A percentile compares a stretch with the other conserved stretches of the same genome.
Evolutionary conservation across 345 rosid species (phyloP).

Genomic region (Cochlearia excelsa): DNA sequence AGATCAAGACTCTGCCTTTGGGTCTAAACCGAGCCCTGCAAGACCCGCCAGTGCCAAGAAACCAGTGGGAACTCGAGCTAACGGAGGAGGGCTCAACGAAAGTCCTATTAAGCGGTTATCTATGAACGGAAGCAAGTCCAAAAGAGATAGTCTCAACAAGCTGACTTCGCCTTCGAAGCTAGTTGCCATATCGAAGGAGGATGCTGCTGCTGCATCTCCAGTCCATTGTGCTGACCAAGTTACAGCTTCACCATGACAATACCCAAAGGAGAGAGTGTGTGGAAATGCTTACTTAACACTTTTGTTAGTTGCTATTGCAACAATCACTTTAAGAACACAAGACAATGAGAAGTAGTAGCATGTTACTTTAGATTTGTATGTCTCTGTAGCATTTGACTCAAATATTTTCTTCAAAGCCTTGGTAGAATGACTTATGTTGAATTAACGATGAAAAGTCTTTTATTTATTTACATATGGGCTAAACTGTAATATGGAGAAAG

Average conservation of each 20-base stretch:
- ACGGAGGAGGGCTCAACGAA: conserved; percentile 75
- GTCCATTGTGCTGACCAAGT: conserved; percentile 56
- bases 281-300: conserved; percentile 18
- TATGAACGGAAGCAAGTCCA: conserved; percentile 67
- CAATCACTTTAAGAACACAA: background rate
- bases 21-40: conserved; percentile 81
- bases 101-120: conserved; percentile 80
- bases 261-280: conserved; percentile 27
- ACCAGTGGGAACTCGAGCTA: conserved; percentile 65
- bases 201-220: conserved; percentile 51
- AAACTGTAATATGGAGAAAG: background rate
- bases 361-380: conserved; percentile 17
- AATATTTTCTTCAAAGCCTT: background rate
- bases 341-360: conserved; percentile 19
- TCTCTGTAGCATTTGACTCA: conserved; percentile 15
- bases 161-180: conserved; percentile 58
- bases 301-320: conserved; percentile 13
- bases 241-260: conserved; percentile 63
- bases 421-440: conserved; percentile 10
- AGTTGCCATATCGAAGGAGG: conserved; percentile 69
- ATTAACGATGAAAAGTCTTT: conserved; percentile 32
- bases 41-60: conserved; percentile 63
- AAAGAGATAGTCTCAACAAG: conserved; percentile 59
- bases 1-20: conserved; percentile 66
- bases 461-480: background rate